Evolutionary conservation across 2,329 filamentous ascomycete species (phyloP).

Genomic region (Grosmannia clavigera): DNA sequence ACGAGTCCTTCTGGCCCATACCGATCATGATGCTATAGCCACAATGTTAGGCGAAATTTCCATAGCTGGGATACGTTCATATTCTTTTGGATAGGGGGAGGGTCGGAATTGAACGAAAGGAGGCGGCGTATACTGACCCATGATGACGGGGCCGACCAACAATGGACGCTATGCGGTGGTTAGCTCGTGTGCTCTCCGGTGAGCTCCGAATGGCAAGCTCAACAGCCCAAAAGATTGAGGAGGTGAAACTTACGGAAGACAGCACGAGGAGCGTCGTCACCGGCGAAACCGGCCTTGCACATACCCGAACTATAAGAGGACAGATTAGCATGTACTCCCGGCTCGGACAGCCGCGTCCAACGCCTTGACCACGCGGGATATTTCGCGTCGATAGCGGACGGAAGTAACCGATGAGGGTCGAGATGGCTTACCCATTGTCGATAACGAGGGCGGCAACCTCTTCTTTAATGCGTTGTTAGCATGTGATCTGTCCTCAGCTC

Average conservation of each 20-base stretch:
- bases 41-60: conserved; percentile 18
- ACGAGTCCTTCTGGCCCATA: conserved; percentile 99
- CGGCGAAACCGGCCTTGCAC: conserved; percentile 99
- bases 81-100: background rate
- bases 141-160: conserved; percentile 99
- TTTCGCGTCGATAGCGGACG: background rate
- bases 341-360: background rate
- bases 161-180: conserved; percentile 66
- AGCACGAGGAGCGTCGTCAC: conserved; percentile 99
- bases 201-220: background rate
- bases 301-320: conserved; percentile 76
- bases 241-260: conserved; percentile 87
- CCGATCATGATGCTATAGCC: conserved; percentile 93
- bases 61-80: too few species aligned
- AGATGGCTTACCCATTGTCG: conserved; percentile 98
- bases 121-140: conserved; percentile 60
- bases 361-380: too few species aligned
- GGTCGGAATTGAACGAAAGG: background rate
- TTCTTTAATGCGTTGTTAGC: conserved; percentile 47
- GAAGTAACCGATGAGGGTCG: background rate
- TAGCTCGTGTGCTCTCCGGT: conserved; percentile 1
- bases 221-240: conserved; percentile 12
- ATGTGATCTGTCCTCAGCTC: background rate
- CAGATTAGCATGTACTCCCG: conserved; percentile 24
- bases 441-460: conserved; percentile 99